Conservation (phyloP, 176 grass and related monocot species). For the Echinochloa phyllopogon region DNA sequence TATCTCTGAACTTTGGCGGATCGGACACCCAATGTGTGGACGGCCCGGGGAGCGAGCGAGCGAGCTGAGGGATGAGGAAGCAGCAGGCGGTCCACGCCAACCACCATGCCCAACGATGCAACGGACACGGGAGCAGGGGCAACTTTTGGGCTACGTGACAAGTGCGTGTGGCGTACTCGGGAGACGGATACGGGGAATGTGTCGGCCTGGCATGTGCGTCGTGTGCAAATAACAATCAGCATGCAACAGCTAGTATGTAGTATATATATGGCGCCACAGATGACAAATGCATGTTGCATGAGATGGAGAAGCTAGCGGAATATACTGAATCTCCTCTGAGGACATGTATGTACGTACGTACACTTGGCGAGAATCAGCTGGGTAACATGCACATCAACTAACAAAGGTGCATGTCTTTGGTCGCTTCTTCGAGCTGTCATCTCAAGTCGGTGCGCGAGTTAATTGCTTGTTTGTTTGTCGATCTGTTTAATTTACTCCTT, state of each 20-base stretch:
- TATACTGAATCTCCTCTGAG: not conserved
- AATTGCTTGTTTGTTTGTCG: too few relatives aligned
- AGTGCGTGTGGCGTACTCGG: not conserved
- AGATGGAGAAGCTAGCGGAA: not conserved
- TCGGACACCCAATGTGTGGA: not conserved
- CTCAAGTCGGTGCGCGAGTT: too few relatives aligned
- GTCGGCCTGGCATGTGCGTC: conserved; percentile 1
- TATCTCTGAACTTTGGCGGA: not conserved
- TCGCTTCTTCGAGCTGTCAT: too few relatives aligned
- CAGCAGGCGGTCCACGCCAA: not conserved
- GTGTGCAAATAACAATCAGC: not conserved
- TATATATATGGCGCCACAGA: too few relatives aligned
- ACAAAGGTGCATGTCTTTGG: too few relatives aligned
- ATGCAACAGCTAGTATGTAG: too few relatives aligned
- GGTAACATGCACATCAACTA: too few relatives aligned
- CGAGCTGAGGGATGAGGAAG: not conserved
- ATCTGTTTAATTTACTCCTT: too few relatives aligned
- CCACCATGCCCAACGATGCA: not conserved
- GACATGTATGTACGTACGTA: not conserved
- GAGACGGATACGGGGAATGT: not conserved
- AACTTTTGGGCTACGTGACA: conserved; percentile 12
- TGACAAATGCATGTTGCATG: too few relatives aligned
- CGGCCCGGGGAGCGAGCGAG: too few relatives aligned
- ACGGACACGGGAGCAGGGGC: not conserved
- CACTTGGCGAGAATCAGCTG: too few relatives aligned